Conservation (phyloP, 2,329 filamentous ascomycete species). For the Trichoderma citrinoviride region DNA sequence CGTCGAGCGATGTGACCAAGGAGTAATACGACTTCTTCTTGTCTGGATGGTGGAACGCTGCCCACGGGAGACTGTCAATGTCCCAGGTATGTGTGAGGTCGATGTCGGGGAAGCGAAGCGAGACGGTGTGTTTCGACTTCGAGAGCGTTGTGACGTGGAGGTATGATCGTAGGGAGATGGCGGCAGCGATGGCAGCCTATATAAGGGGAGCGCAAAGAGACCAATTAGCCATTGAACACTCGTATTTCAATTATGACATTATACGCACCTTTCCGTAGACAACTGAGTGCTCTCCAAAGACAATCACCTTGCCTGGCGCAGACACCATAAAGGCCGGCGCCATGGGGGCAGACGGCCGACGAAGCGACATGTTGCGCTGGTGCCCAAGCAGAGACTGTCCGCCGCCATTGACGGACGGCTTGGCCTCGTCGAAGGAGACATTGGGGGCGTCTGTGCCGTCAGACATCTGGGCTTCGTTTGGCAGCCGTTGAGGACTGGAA, state of each 20-base stretch:
- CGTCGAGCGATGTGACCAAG: slow-evolving; percentile 77
- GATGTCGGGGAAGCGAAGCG: slow-evolving; percentile 87
- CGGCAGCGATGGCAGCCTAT: slow-evolving; percentile 86
- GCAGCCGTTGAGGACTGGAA: not conserved
- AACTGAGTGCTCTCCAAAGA: slow-evolving; percentile 97
- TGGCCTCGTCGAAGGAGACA: slow-evolving; percentile 28
- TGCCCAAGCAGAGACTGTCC: slow-evolving; percentile 24
- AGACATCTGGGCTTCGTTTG: slow-evolving; percentile 2
- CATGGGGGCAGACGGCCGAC: slow-evolving; percentile 63
- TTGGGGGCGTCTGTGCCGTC: slow-evolving; percentile 29
- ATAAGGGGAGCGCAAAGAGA: not conserved
- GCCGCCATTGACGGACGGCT: slow-evolving; percentile 23
- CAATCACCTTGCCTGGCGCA: slow-evolving; percentile 95
- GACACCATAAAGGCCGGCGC: slow-evolving; percentile 97
- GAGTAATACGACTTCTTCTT: slow-evolving; percentile 98
- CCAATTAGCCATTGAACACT: not conserved
- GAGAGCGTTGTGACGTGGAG: slow-evolving; percentile 92
- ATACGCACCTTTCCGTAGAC: slow-evolving; percentile 83
- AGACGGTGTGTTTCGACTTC: slow-evolving; percentile 85
- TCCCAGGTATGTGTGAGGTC: slow-evolving; percentile 89
- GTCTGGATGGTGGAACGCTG: slow-evolving; percentile 69
- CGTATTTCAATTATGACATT: not conserved
- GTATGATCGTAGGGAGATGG: slow-evolving; percentile 93
- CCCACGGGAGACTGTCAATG: slow-evolving; percentile 89
- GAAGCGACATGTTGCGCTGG: slow-evolving; percentile 43